These are phyloP conservation scores for Earliella scabrosa DNA, from an alignment of 1,284 basidiomycete genomes.

Conservation along the genomic window DNA sequence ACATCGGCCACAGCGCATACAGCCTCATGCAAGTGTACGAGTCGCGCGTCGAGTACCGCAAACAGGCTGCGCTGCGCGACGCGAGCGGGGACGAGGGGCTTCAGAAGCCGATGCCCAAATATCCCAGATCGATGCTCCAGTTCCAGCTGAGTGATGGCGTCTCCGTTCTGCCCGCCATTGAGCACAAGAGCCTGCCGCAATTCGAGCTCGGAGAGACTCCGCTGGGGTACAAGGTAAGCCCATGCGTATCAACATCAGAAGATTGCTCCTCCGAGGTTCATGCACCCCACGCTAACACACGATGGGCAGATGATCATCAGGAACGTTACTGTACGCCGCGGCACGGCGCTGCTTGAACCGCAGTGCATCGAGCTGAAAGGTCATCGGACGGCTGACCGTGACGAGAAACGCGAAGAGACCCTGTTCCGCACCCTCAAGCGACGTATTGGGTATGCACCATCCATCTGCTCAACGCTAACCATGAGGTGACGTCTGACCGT, in stretches of 20 bases:
- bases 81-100: conserved; percentile 68
- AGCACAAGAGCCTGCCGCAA: conserved; percentile 62
- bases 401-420: conserved; percentile 51
- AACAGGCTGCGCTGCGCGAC: conserved; percentile 46
- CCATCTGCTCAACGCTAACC: too few relatives aligned
- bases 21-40: conserved; percentile 64
- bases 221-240: conserved; percentile 71
- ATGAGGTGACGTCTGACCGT: too few relatives aligned
- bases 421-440: conserved; percentile 59
- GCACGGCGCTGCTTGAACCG: conserved; percentile 73
- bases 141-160: conserved; percentile 72
- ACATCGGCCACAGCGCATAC: conserved; percentile 76
- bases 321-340: conserved; percentile 62
- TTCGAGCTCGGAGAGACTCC: conserved; percentile 68
- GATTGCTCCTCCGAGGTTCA: not conserved
- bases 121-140: conserved; percentile 70
- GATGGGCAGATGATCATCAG: conserved; percentile 62
- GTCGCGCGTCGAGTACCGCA: conserved; percentile 63
- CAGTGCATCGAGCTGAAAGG: conserved; percentile 60
- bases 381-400: conserved; percentile 60
- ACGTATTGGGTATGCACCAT: conserved; percentile 60
- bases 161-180: conserved; percentile 66
- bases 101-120: conserved; percentile 63
- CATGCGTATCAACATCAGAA: not conserved
- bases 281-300: not conserved